A percentile compares a stretch with the other conserved stretches of the same genome.
Conservation (phyloP, 2,329 filamentous ascomycete species). For the Hymenoscyphus repandus region DNA sequence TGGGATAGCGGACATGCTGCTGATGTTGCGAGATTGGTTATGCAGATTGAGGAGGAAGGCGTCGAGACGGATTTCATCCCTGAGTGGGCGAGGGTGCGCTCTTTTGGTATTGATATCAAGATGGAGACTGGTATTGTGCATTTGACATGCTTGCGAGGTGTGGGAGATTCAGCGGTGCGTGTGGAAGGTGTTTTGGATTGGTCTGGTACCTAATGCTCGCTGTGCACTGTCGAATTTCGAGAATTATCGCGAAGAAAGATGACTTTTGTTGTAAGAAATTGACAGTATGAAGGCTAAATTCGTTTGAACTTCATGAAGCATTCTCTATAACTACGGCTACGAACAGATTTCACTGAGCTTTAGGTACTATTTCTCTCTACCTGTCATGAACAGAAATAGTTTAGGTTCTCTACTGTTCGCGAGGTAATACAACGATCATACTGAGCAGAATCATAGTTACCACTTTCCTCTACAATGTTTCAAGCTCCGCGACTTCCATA, state of each 20-base stretch:
- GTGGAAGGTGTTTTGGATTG: conserved; percentile 3
- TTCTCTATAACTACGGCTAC: too few species aligned
- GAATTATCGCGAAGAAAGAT: neutral
- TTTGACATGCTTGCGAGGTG: conserved; percentile 14
- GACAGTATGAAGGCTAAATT: too few species aligned
- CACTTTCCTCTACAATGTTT: too few species aligned
- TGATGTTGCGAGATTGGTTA: conserved; percentile 18
- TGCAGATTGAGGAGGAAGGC: conserved; percentile 25
- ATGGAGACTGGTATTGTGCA: conserved; percentile 6
- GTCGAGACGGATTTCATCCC: conserved; percentile 18
- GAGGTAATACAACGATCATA: too few species aligned
- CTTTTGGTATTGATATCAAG: conserved; percentile 13
- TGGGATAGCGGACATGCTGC: conserved; percentile 14
- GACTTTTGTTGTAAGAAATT: too few species aligned
- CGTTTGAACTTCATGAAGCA: too few species aligned
- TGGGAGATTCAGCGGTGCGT: conserved; percentile 4
- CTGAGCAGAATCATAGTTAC: too few species aligned
- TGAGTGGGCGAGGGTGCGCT: conserved; percentile 16
- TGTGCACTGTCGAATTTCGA: neutral
- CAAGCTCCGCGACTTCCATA: too few species aligned
- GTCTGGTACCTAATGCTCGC: neutral
- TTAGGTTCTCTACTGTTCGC: too few species aligned
- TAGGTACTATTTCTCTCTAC: too few species aligned
- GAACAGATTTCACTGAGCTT: too few species aligned
- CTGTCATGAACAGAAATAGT: too few species aligned